Evolutionary conservation across 1,284 basidiomycete species (phyloP), one percentile per base, ranked within the genome.

Genomic region (Rhizoctonia solani): DNA sequence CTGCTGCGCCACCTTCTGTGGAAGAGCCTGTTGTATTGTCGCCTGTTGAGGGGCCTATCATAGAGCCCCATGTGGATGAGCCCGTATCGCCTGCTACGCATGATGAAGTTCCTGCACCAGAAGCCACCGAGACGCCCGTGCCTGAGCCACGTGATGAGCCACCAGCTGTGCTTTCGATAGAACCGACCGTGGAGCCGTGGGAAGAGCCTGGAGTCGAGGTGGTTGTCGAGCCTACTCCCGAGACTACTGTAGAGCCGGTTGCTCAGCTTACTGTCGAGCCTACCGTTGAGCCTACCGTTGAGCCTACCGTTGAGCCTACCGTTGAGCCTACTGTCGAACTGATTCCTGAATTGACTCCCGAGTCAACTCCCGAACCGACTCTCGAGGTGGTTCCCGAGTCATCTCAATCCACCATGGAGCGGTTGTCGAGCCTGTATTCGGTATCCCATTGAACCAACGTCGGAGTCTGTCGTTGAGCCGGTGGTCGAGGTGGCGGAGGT

Each of bases 21-120:
- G n/a, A n/a, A n/a, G n/a, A n/a, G n/a, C n/a, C n/a, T n/a, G n/a
- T n/a, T n/a, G n/a, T n/a, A n/a, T n/a, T n/a, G 37, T 39, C 37
- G 9, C 37, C 29, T 14, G 52, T 30, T 8, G 52, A 53, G 29
- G 27, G 27, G 52, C 27, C 52, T 3, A 32, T 14, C 25, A n/a
- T 32, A 11, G 19, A 53, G 5, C n/a, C 47, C 27, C 3, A 50
- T 23, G 44, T 37, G 4, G n/a, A 32, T 29, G 44, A 59, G 30
- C 56, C 44, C 6, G 3, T 27, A 39, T 39, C 42, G n/a, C 4
- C 37, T 34, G 30, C 49, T 11, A 23, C 16, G 16, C 14, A 42
- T 14, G 44, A 14, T 29, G 56, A 59, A 30, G 56, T 37, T 21
- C n/a, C 56, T 21, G 37, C 42, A 29, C 23, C 54, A 44, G n/a